Evolutionary conservation across 352 stramenopile species (phyloP).

Genomic region (Ophiocytium majus): DNA sequence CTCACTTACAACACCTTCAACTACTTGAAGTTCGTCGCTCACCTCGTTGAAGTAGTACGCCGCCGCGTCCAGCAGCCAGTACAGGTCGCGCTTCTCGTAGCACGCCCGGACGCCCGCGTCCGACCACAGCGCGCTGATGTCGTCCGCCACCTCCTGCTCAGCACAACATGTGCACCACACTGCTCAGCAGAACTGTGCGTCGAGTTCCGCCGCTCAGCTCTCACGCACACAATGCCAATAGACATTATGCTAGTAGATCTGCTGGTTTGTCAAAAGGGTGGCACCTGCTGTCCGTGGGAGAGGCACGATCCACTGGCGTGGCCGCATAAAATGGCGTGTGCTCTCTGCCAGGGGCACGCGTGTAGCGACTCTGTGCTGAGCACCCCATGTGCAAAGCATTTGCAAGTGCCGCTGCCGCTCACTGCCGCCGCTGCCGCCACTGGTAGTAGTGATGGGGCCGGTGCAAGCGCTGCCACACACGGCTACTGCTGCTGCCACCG

Average conservation of each 20-base stretch:
- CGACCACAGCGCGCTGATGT: constrained; percentile 47
- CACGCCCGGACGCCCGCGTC: constrained; percentile 42
- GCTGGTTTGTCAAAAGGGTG: too few relatives aligned
- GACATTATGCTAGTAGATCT: too few relatives aligned
- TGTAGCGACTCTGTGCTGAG: neutral
- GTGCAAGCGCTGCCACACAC: neutral
- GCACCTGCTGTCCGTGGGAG: too few relatives aligned
- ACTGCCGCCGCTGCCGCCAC: too few relatives aligned
- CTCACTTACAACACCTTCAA: neutral
- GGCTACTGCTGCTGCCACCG: neutral
- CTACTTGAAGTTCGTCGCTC: neutral
- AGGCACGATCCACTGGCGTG: too few relatives aligned
- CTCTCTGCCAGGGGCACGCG: neutral
- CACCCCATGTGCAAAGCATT: neutral
- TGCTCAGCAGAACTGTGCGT: too few relatives aligned
- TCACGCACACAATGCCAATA: too few relatives aligned
- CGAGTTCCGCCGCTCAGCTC: too few relatives aligned
- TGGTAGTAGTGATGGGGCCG: too few relatives aligned
- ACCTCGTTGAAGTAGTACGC: constrained; percentile 61
- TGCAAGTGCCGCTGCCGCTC: too few relatives aligned
- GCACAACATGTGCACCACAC: too few relatives aligned
- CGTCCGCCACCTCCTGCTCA: constrained; percentile 45
- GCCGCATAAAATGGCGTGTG: too few relatives aligned
- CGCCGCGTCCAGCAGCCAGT: constrained; percentile 56
- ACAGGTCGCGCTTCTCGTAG: constrained; percentile 44